These are phyloP conservation scores for Heterobasidion occidentale DNA, from an alignment of 1,284 basidiomycete genomes.

Conservation along the genomic window DNA sequence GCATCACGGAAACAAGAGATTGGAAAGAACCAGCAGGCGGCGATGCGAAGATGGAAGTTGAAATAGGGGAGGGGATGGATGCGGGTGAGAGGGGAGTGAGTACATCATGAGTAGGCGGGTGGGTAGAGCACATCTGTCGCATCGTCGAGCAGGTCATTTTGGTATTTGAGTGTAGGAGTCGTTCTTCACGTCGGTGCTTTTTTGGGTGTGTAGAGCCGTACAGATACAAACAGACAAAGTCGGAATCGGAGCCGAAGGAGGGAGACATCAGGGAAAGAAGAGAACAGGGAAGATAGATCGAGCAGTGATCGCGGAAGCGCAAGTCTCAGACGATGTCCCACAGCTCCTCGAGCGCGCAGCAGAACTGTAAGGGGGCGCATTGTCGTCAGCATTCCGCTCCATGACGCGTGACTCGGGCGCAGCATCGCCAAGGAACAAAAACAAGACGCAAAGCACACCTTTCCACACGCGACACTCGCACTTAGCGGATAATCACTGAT, in stretches of 20 bases:
- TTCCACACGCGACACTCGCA: conserved; percentile 94
- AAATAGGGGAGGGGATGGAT: no score
- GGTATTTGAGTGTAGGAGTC: no score
- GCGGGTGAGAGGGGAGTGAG: no score
- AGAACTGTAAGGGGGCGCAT: conserved; percentile 19
- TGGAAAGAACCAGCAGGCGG: no score
- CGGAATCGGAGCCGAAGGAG: neutral
- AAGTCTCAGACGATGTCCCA: conserved; percentile 28
- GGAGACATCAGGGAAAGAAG: neutral
- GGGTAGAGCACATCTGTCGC: no score
- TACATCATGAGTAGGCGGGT: no score
- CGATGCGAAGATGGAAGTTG: no score
- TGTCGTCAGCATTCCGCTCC: conserved; percentile 1
- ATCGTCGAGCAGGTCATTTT: no score
- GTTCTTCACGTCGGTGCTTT: no score
- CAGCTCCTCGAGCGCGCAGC: conserved; percentile 31
- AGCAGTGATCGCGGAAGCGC: neutral
- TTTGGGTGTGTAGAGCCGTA: neutral
- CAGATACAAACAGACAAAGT: neutral
- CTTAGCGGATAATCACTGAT: conserved; percentile 94
- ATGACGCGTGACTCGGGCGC: neutral
- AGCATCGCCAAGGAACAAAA: neutral
- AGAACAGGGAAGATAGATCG: neutral
- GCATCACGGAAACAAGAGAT: no score
- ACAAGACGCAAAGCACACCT: conserved; percentile 44